Conservation (phyloP, 2,329 filamentous ascomycete species). For the Fusarium neocosmosporiellum region DNA sequence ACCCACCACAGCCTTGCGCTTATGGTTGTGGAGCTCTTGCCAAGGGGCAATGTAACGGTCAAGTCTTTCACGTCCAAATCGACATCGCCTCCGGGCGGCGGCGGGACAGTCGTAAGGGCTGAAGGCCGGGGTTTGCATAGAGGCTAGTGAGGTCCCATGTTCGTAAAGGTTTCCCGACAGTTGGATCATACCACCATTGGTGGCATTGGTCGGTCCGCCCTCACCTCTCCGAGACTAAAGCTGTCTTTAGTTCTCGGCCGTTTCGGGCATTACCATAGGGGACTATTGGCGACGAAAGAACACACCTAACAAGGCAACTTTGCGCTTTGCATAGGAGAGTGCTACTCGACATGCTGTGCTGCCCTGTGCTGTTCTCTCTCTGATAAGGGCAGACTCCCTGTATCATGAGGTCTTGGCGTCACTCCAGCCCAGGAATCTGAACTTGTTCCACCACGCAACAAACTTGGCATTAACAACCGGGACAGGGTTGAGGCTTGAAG, state of each 20-base stretch:
- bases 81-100: conserved; percentile 13
- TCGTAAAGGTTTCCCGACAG: neutral
- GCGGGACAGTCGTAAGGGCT: conserved; percentile 19
- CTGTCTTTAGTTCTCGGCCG: neutral
- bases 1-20: conserved; percentile 8
- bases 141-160: conserved; percentile 22
- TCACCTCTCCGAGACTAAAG: neutral
- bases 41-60: conserved; percentile 18
- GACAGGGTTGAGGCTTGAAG: neutral
- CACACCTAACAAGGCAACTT: neutral
- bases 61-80: conserved; percentile 25
- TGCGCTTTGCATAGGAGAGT: neutral
- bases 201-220: conserved; percentile 4
- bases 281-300: neutral
- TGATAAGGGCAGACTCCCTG: neutral
- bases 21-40: conserved; percentile 10
- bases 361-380: neutral
- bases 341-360: neutral
- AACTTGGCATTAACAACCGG: neutral
- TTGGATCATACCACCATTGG: conserved; percentile 27
- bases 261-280: neutral
- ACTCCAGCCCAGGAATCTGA: neutral
- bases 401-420: neutral
- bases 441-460: neutral
- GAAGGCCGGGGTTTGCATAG: conserved; percentile 6